Evolutionary conservation across 2,329 filamentous ascomycete species (phyloP).

Genomic region (Paecilomyces fulvus): DNA sequence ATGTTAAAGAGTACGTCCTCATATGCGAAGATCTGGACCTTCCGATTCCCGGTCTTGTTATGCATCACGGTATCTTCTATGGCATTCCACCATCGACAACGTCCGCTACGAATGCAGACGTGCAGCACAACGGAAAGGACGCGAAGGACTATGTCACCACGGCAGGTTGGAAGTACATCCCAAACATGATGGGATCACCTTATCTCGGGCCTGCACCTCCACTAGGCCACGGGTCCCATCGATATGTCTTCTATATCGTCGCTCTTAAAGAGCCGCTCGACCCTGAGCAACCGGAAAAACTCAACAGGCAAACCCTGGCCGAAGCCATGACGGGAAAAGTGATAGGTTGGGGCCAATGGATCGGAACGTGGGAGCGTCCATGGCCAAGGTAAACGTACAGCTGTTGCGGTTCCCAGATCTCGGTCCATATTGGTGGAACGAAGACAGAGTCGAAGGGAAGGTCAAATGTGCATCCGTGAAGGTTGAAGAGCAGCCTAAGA

Average conservation of each 20-base stretch:
- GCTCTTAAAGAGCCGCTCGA: slow-evolving; percentile 18
- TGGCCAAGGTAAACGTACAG: slow-evolving; percentile 9
- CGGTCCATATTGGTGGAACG: background rate
- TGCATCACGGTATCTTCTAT: slow-evolving; percentile 23
- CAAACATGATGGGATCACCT: slow-evolving; percentile 11
- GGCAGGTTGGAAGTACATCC: slow-evolving; percentile 20
- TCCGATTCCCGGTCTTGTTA: slow-evolving; percentile 17
- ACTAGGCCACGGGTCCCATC: slow-evolving; percentile 23
- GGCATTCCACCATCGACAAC: slow-evolving; percentile 17
- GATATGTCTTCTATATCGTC: slow-evolving; percentile 24
- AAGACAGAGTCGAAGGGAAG: background rate
- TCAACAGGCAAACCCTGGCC: slow-evolving; percentile 19
- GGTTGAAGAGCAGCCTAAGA: background rate
- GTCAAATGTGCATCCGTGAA: background rate
- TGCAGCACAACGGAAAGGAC: slow-evolving; percentile 2
- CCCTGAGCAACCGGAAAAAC: slow-evolving; percentile 12
- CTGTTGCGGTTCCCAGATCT: background rate
- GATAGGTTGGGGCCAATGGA: slow-evolving; percentile 24
- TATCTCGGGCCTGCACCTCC: slow-evolving; percentile 21
- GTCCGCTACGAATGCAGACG: slow-evolving; percentile 9
- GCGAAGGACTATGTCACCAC: slow-evolving; percentile 9
- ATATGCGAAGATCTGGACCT: slow-evolving; percentile 23
- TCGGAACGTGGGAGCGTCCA: slow-evolving; percentile 19
- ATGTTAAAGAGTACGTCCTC: slow-evolving; percentile 19
- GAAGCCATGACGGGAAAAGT: slow-evolving; percentile 20